Evolutionary conservation across 495 filamentous ascomycete species (phyloP).

Genomic region (Pyrenopolyporus hunteri): DNA sequence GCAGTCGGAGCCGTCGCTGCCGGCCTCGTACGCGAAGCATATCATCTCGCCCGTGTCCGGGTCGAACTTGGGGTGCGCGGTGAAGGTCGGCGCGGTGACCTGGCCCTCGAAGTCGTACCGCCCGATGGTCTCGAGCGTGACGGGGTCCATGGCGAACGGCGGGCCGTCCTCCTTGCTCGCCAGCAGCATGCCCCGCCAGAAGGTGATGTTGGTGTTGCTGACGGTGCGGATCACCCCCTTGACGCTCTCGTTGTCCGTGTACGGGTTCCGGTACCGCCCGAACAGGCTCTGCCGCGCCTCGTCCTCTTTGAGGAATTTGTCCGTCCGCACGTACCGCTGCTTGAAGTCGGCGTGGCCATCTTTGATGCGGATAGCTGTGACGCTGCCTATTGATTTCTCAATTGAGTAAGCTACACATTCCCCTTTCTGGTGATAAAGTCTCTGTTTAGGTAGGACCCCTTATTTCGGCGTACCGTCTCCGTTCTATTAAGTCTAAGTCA

Average conservation of each 20-base stretch:
- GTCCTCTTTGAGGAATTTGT: slow-evolving; percentile 53
- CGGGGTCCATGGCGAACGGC: slow-evolving; percentile 62
- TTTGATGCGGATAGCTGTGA: slow-evolving; percentile 60
- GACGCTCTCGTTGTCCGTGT: slow-evolving; percentile 58
- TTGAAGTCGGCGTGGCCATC: slow-evolving; percentile 57
- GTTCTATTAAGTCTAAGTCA: slow-evolving; percentile 14
- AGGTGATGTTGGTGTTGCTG: slow-evolving; percentile 62
- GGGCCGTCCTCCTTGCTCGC: slow-evolving; percentile 62
- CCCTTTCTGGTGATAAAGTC: not conserved
- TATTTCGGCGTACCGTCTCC: slow-evolving; percentile 37
- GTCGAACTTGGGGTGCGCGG: slow-evolving; percentile 67
- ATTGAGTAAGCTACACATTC: not conserved
- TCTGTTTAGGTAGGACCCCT: not conserved
- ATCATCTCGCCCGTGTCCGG: slow-evolving; percentile 63
- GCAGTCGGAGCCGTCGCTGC: slow-evolving; percentile 52
- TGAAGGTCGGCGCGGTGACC: slow-evolving; percentile 58
- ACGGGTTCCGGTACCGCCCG: slow-evolving; percentile 61
- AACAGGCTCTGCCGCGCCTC: slow-evolving; percentile 50
- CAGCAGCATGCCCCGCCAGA: slow-evolving; percentile 58
- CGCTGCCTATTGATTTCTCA: slow-evolving; percentile 41
- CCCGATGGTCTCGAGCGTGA: slow-evolving; percentile 60
- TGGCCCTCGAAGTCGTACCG: slow-evolving; percentile 64
- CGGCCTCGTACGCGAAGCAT: slow-evolving; percentile 61
- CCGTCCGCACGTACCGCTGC: slow-evolving; percentile 61
- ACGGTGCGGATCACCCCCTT: slow-evolving; percentile 56